Percentiles rank a stretch among this genome's conserved stretches.
These are phyloP conservation scores for Xerocomellus chrysenteron DNA, from an alignment of 768 basidiomycete genomes.

Conservation along the genomic window DNA sequence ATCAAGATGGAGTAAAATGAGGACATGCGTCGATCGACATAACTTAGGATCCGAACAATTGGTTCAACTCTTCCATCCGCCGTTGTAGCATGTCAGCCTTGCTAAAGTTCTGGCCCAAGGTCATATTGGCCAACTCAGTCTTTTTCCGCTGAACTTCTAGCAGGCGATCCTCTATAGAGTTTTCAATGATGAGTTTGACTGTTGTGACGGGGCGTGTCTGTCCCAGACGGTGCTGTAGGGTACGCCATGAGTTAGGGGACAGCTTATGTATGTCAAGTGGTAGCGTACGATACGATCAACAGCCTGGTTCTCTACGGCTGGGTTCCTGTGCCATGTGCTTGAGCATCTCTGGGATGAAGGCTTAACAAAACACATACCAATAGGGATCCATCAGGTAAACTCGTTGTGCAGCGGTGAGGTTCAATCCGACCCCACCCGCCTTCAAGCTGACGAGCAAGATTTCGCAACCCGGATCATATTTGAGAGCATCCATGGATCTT, in stretches of 20 bases:
- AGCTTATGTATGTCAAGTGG: neutral
- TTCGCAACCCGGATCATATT: conserved; percentile 87
- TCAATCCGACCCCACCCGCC: conserved; percentile 96
- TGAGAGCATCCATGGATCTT: conserved; percentile 88
- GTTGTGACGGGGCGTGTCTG: conserved; percentile 91
- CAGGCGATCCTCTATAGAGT: conserved; percentile 90
- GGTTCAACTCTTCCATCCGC: conserved; percentile 83
- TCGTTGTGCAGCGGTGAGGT: conserved; percentile 90
- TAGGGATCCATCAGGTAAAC: conserved; percentile 98
- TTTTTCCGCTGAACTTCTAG: conserved; percentile 95
- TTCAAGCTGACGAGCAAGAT: conserved; percentile 94
- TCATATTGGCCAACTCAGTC: conserved; percentile 91
- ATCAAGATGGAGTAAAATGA: conserved; percentile 16
- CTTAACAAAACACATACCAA: conserved; percentile 51
- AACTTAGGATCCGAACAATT: conserved; percentile 61
- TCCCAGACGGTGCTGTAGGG: conserved; percentile 84
- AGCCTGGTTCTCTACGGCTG: conserved; percentile 96
- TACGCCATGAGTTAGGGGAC: neutral
- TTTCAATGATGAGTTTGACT: conserved; percentile 89
- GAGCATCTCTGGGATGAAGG: neutral
- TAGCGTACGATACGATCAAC: conserved; percentile 90
- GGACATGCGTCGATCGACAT: conserved; percentile 18
- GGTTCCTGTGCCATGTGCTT: conserved; percentile 61
- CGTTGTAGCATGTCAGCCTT: conserved; percentile 86
- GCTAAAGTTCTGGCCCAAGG: conserved; percentile 81